Evolutionary conservation across 345 rosid genomes (phyloP), one percentile per base, ranked within the genome.

Genomic region (Citrus inodora): DNA sequence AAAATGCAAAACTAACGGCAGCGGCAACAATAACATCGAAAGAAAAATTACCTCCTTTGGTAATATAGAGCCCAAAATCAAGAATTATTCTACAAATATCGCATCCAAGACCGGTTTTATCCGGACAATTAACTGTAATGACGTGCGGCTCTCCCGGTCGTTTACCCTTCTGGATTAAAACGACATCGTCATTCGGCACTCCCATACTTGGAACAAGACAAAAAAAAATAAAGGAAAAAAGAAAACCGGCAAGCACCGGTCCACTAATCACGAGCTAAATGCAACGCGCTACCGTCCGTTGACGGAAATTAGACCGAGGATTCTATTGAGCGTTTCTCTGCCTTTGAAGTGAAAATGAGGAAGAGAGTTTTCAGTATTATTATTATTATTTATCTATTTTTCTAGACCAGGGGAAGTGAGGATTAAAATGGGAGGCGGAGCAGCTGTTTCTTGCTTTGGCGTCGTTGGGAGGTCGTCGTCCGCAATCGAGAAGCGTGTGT

Each of bases 121-220:
- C 94, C 0, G 97, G 95, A 79, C 97, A 94, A 82, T 94, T 94
- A 19, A 92, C 95, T 35, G 97, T 93, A 58, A 94, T 76, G 48
- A 91, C 87, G 84, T 78, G 85, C 17, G 98, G 88, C 6, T 94
- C 96, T 16, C 91, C 94, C 0, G 84, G 81, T 56, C 83, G 87
- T 79, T 87, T 88, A 40, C 92, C 91, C 76, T 86, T 83, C 85
- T 90, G 81, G 77, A 94, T 89, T 73, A 88, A n/a, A 27, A 94
- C 92, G 53, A 77, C 76, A 82, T 94, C 94, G 81, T 86, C 88
- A 80, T 79, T 80, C 35, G 88, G 85, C 62, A 85, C 80, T 73
- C 88, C 88, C 94, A 91, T 91, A 32, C 70, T 78, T 74, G n/a
- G 7, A 51, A 2, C 4, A 58, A 27, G 46, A 14, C 0, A 10